Base-by-base conservation (phyloP, 495 filamentous ascomycete species). In the Trichocladium antarcticum region DNA sequence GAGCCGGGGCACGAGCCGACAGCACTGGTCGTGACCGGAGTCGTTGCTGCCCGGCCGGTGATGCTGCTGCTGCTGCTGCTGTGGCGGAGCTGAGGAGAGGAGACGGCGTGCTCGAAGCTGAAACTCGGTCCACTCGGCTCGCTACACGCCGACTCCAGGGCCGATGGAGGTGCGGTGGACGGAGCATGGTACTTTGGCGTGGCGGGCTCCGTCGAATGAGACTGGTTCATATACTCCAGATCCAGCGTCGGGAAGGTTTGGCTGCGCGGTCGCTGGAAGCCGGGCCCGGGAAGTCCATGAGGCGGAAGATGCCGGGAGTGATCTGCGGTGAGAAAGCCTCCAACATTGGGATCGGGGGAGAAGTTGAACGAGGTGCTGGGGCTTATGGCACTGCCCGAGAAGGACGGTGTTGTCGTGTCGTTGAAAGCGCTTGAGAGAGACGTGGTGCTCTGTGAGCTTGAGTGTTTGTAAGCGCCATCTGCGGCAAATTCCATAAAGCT, bases 231-330 rank as follows among this genome's bases (percentile, higher is more conserved):
- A 58, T 85, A 82, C 40, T 78, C 80, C 5, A 85, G 74, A 55
- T 92, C 84, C 44, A 84, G 66, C 22, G 81, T 76, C 21, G 92
- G 89, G 45, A 95, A 92, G 0, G 92, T 97, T 65, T 95, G 89
- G 65, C 89, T 93, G 61, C 92, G 79, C 21, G 86, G 89, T 29
- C 89, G 78, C 53, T 84, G 78, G 56, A 80, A 82, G 47, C 74
- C 73, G 51, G 72, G 72, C 42, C 60, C 69, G 42, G 70, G 40
- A 19, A 44, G 38, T 0, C 52, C 57, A 16, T 36, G 70, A 14
- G 73, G 68, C 5, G 74, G 70, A 28, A 78, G 75, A 7, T 83
- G 72, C 37, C 80, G 73, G 28, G 73, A 77, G 44, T 83, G 82
- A 50, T 80, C 79, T 16, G 77, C 73, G 29, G 82, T 74, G 27